Conservation (phyloP, 2,329 filamentous ascomycete species). For the Diplodia sapinea region DNA sequence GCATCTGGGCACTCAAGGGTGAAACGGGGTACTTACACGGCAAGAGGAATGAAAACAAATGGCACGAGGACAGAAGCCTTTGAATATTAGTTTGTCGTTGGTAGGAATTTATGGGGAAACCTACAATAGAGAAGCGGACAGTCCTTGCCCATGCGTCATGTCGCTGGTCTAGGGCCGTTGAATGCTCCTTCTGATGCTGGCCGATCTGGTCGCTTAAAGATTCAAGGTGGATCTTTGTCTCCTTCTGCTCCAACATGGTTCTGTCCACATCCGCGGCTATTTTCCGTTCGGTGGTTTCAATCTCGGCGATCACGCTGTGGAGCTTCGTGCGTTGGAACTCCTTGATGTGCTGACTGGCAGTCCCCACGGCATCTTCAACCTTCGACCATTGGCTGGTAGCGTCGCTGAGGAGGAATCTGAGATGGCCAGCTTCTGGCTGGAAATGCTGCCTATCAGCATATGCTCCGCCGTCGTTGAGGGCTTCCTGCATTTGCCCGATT, state of each 20-base stretch:
- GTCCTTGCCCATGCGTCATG: background rate
- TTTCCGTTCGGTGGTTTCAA: background rate
- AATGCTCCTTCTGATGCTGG: background rate
- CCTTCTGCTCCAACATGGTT: conserved; percentile 6
- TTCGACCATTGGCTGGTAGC: background rate
- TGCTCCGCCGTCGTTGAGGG: background rate
- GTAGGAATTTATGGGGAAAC: background rate
- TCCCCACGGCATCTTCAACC: background rate
- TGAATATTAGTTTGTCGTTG: background rate
- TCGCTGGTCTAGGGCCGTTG: background rate
- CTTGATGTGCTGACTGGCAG: background rate
- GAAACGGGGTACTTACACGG: background rate
- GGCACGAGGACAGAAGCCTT: conserved; percentile 2
- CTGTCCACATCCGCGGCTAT: background rate
- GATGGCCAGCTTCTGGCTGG: background rate
- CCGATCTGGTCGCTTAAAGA: background rate
- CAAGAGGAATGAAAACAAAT: conserved; percentile 3
- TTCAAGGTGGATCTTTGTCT: background rate
- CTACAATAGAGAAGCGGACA: background rate
- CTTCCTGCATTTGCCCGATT: conserved; percentile 6
- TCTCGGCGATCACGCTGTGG: background rate
- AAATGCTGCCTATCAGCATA: background rate
- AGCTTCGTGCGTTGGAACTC: background rate
- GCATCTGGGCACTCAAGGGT: background rate
- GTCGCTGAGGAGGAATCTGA: background rate